Base-by-base conservation (phyloP, 2,329 filamentous ascomycete species). In the Sarocladiaceae sp. region DNA sequence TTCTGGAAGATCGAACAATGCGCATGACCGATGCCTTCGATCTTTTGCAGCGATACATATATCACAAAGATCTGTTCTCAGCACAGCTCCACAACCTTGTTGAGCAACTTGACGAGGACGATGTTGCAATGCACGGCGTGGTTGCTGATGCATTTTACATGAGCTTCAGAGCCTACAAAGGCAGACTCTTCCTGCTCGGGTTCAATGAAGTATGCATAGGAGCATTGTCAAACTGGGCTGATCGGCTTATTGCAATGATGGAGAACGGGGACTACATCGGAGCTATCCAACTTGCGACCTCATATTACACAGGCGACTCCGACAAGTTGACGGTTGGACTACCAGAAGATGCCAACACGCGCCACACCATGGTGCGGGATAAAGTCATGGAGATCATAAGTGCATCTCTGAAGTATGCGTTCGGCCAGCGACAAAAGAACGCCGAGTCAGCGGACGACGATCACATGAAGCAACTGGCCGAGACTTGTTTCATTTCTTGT, bases 71-170 rank as follows among this genome's bases (percentile, higher is more conserved):
- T 64, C 71, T 96, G 15, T 99, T 97, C 67, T 97, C 93, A 1
- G 80, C 82, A 23, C 94, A 97, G 64, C 74, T 99, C 12, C 87
- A 90, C 61, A 80, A 76, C 17, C 79, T 97, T 5, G 90, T 99
- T 20, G 94, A 97, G 66, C 86, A 92, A 55, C 75, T 94, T 17
- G 87, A 97, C 57, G 91, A 96, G 59, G 84, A 92, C 54, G 91
- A 97, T 60, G 77, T 82, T 0, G 89, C 90, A 0, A 88, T 97
- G 84, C 94, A 97, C 69, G 93, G 93, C 2, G 92, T 97, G 8
- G 90, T 97, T 46, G 93, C 93, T 7, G 94, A 99, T 74, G 94
- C 92, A 0, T 99, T 97, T 61, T 93, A 93, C 65, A 97, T 97
- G 90, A 97, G 93, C 68, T 93, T 97, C 70, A 90, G 89, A 62